Conservation (phyloP, 192 early-diverging fungal species). For the Blastocladiella britannica region DNA sequence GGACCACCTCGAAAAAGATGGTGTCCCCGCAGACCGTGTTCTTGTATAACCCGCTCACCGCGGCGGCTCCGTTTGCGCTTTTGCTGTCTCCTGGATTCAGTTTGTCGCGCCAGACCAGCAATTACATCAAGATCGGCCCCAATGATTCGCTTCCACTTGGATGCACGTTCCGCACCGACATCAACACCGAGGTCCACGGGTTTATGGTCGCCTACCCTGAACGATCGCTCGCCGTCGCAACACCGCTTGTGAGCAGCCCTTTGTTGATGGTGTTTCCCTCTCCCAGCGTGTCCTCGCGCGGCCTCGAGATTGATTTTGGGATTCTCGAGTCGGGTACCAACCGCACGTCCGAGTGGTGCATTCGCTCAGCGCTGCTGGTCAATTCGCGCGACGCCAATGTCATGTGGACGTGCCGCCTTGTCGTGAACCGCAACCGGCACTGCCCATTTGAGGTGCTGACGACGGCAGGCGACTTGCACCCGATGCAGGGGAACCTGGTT, state of each 20-base stretch:
- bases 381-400: slow-evolving; percentile 19
- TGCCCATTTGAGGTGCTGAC: slow-evolving; percentile 23
- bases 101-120: neutral
- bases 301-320: slow-evolving; percentile 31
- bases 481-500: slow-evolving; percentile 21
- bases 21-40: neutral
- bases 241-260: neutral
- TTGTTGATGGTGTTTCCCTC: neutral
- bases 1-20: neutral
- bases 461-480: slow-evolving; percentile 22
- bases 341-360: slow-evolving; percentile 13
- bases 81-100: neutral
- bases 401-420: slow-evolving; percentile 29
- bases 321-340: slow-evolving; percentile 17
- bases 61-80: neutral
- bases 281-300: slow-evolving; percentile 8
- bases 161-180: neutral
- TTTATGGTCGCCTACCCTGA: neutral
- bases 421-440: slow-evolving; percentile 17
- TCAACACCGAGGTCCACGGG: neutral
- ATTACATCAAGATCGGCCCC: neutral
- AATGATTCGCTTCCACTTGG: neutral
- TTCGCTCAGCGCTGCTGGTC: slow-evolving; percentile 21
- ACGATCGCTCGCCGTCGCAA: neutral
- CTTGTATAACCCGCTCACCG: neutral